These are phyloP conservation scores for Nitzschia sp. DNA, from an alignment of 108 stramenopile species.

Conservation along the genomic window DNA sequence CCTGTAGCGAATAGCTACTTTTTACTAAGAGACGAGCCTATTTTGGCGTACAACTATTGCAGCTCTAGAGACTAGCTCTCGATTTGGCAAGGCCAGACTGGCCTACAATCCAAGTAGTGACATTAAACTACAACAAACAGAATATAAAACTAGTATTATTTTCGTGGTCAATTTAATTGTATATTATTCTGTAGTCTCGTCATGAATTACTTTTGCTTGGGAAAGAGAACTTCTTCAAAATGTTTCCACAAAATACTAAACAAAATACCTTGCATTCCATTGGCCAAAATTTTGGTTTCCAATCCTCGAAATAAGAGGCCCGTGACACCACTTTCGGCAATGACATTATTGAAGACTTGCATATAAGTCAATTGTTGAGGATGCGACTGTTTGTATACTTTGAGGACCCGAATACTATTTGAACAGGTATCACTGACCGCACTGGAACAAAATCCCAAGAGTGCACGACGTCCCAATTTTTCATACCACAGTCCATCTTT, in stretches of 20 bases:
- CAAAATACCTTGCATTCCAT: conserved; percentile 96
- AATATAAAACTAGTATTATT: no score
- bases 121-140: no score
- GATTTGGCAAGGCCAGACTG: no score
- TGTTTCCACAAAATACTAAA: conserved; percentile 99
- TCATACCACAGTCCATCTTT: conserved; percentile 73
- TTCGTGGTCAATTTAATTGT: no score
- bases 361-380: conserved; percentile 86
- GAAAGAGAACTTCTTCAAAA: conserved; percentile 91
- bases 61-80: no score
- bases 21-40: no score
- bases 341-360: conserved; percentile 86
- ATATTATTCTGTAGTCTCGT: no score
- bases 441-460: conserved; percentile 93
- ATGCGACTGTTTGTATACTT: conserved; percentile 98
- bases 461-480: conserved; percentile 90
- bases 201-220: conserved; percentile 50
- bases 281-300: conserved; percentile 97
- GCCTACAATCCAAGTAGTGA: no score
- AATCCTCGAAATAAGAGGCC: conserved; percentile 97
- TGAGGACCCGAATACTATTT: conserved; percentile 98
- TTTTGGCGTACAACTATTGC: no score
- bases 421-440: conserved; percentile 93
- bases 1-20: no score
- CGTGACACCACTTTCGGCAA: conserved; percentile 84